Conservation (phyloP, 2,329 filamentous ascomycete genomes). For the Aspergillus floridensis region DNA sequence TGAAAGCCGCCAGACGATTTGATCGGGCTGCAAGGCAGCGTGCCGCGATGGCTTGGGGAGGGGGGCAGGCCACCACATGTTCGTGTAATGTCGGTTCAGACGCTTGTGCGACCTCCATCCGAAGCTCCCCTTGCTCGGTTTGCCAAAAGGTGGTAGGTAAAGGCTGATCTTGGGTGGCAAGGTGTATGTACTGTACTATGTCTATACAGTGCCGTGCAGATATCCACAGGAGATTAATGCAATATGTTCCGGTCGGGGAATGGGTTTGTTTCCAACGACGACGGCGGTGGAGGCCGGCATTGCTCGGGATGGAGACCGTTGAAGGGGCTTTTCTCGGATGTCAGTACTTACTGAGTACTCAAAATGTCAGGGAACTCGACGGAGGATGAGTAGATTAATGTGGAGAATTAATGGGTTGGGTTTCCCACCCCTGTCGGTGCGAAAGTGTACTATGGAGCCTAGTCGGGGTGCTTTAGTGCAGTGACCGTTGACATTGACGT, state of each 20-base stretch:
- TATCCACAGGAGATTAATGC: no score
- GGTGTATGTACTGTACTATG: no score
- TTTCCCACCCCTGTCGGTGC: background rate
- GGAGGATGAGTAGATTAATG: no score
- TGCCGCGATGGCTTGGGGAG: background rate
- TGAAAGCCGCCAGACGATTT: background rate
- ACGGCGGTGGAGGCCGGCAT: no score
- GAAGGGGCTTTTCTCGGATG: background rate
- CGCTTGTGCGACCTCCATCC: background rate
- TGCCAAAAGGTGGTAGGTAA: background rate
- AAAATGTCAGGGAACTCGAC: background rate
- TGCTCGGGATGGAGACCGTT: no score
- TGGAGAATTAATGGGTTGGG: background rate
- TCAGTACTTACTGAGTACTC: no score
- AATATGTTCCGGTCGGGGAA: no score
- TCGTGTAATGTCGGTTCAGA: slow-evolving; percentile 3
- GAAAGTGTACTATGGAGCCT: background rate
- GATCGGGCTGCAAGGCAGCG: no score
- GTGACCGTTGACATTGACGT: background rate
- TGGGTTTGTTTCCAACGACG: no score
- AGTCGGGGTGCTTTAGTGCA: background rate
- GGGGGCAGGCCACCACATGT: slow-evolving; percentile 1
- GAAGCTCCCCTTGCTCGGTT: no score
- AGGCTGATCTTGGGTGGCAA: background rate
- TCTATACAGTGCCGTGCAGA: no score